Base-by-base conservation (phyloP, 495 filamentous ascomycete species). In the Aspergillus nidulans region DNA sequence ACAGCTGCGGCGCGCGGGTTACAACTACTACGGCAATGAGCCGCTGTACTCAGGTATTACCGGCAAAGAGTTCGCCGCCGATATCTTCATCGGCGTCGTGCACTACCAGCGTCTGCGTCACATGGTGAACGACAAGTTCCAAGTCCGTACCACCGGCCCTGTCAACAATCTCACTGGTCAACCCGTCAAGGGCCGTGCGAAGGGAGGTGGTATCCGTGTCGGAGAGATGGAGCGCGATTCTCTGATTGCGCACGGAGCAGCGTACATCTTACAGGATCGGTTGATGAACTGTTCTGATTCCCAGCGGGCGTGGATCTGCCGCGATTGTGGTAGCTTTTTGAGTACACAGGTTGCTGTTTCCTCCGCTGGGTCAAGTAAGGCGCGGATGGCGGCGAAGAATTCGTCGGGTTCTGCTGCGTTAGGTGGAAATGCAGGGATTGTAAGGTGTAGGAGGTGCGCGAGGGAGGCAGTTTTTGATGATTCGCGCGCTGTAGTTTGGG, bases 91-190 rank as follows among this genome's bases (percentile, higher is more conserved):
- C 57, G 94, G 94, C 21, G 82, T 96, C 47, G 94, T 98, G 53
- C 96, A 96, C 77, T 98, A 98, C 79, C 94, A 98, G 69, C 86
- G 94, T 65, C 79, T 98, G 47, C 81, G 94, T 65, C 94, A 98
- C 83, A 98, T 98, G 94, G 94, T 98, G 19, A 96, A 96, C 79
- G 94, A 98, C 70, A 98, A 98, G 72, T 98, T 90, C 82, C 94
- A 98, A 72, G 94, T 97, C 53, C 84, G 94, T 67, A 97, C 94
- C 2, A 98, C 94, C 0, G 94, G 94, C 30, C 91, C 89, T 26
- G 87, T 97, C 42, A 90, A 89, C 49, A 77, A 83, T 20, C 80
- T 95, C 21, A 97, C 92, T 7, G 94, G 95, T 28, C 94, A 98
- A 69, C 94, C 94, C 23, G 91, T 97, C 74, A 96, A 98, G 77